These are phyloP conservation scores for Aspergillus fructus DNA, from an alignment of 2,329 filamentous ascomycete genomes.

Conservation along the genomic window DNA sequence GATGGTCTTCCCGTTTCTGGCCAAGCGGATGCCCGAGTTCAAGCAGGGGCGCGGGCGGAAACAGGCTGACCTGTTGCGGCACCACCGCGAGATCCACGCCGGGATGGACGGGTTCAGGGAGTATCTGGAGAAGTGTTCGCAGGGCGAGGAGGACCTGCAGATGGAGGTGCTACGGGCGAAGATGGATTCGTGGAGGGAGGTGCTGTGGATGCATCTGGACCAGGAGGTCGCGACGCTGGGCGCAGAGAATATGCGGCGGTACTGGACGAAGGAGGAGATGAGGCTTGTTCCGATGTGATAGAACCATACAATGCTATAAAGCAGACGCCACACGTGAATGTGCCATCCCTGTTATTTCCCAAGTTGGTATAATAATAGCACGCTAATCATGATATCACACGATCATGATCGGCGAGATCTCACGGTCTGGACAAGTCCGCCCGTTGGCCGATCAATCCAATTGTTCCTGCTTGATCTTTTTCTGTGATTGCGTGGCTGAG, in stretches of 20 bases:
- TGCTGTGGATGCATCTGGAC: slow-evolving; percentile 8
- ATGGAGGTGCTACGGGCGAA: slow-evolving; percentile 44
- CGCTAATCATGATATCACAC: too few species aligned
- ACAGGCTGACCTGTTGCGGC: slow-evolving; percentile 5
- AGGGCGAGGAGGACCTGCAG: slow-evolving; percentile 49
- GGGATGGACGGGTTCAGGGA: slow-evolving; percentile 6
- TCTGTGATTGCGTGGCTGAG: neutral
- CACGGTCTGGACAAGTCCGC: too few species aligned
- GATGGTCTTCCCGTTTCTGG: slow-evolving; percentile 10
- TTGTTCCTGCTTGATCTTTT: too few species aligned
- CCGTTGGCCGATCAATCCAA: too few species aligned
- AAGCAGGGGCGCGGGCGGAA: neutral
- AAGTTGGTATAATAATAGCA: too few species aligned
- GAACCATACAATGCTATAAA: too few species aligned
- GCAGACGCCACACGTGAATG: too few species aligned
- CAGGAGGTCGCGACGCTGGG: slow-evolving; percentile 56
- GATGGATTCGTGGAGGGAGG: slow-evolving; percentile 19
- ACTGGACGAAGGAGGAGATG: slow-evolving; percentile 78
- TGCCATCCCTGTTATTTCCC: too few species aligned
- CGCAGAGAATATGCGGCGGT: slow-evolving; percentile 84
- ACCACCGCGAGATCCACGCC: slow-evolving; percentile 7
- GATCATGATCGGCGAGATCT: too few species aligned
- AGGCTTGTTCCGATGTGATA: neutral
- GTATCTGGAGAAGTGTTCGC: slow-evolving; percentile 1
- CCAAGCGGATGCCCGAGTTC: slow-evolving; percentile 12